phyloP scores from a whole-genome alignment of 805 yeast species.

The Saccharomycopsis sp. region DNA sequence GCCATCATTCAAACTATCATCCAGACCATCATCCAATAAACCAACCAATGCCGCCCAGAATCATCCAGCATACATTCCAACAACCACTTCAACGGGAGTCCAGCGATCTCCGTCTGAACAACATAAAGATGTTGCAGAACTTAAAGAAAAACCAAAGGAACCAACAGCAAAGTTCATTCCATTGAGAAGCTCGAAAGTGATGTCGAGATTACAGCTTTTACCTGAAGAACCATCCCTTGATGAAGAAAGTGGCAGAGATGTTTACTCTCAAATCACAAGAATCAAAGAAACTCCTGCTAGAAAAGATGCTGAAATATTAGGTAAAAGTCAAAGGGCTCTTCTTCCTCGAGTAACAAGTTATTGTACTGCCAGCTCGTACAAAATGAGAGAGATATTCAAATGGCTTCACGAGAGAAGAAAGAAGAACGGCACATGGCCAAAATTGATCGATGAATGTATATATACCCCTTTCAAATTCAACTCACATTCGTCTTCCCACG shows the following conservation, averaged over 20 bases:
- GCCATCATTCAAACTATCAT: too few relatives aligned
- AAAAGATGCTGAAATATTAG: conserved; percentile 87
- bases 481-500: conserved; percentile 25
- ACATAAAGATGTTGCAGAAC: neutral
- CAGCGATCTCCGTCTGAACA: neutral
- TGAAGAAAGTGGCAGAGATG: conserved; percentile 42
- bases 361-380: conserved; percentile 90
- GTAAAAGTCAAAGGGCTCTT: conserved; percentile 65
- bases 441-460: conserved; percentile 87
- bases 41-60: too few relatives aligned
- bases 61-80: too few relatives aligned
- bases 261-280: conserved; percentile 75
- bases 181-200: neutral
- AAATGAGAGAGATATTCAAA: conserved; percentile 77
- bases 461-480: conserved; percentile 72
- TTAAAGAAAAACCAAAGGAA: conserved; percentile 16
- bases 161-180: neutral
- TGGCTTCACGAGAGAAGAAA: conserved; percentile 68
- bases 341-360: conserved; percentile 94
- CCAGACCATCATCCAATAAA: too few relatives aligned
- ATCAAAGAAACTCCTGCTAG: conserved; percentile 86
- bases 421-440: conserved; percentile 73
- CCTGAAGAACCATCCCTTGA: conserved; percentile 28
- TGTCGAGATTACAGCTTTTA: neutral
- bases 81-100: neutral